Evolutionary conservation across 2,329 filamentous ascomycete genomes (phyloP), one percentile per base, ranked within the genome.

Genomic region (Pleomassaria siparia): DNA sequence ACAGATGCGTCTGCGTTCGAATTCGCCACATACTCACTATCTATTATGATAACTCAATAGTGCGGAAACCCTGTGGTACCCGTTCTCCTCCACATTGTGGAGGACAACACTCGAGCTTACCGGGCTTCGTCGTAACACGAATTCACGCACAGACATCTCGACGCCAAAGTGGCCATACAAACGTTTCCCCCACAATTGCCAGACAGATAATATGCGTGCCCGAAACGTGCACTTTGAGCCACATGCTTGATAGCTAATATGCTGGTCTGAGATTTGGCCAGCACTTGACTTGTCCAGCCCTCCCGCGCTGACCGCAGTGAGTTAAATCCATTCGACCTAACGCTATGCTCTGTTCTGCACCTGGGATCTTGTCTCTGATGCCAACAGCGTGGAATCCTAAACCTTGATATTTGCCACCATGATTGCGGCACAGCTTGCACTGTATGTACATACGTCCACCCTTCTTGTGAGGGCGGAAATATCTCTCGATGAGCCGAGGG

Each of bases 251-350:
- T 44, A 39, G 16, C 40, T 48, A 33, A 37, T 21, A 37, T 37
- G 35, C 20, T 37, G 35, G 21, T 37, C 24, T n/a, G 35, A n/a
- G 35, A 20, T 20, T 18, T 20, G 24, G 35, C 20, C 35, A 37
- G 35, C 20, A 13, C 35, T 37, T 37, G 18, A 24, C 35, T 37
- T 22, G 24, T 15, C 7, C 32, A 25, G 45, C 45, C 46, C 36
- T 49, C 46, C 46, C 46, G 46, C 21, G 41, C 41, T 49, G 33
- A 45, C 46, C 13, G 28, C 39, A 44, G 42, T 49, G 32, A 40
- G 29, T 12, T 13, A 40, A n/a, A n/a, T 29, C 4, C 32, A 16
- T 35, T 37, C 9, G 10, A 37, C 12, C 26, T 43, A 13, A 22
- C 11, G 39, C 22, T 28, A 22, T 21, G 39, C 30, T 28, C 22